A percentile compares a stretch with the other conserved stretches of the same genome.
Evolutionary conservation across 345 rosid genomes (phyloP).

Genomic region (Eucalyptus victrix): DNA sequence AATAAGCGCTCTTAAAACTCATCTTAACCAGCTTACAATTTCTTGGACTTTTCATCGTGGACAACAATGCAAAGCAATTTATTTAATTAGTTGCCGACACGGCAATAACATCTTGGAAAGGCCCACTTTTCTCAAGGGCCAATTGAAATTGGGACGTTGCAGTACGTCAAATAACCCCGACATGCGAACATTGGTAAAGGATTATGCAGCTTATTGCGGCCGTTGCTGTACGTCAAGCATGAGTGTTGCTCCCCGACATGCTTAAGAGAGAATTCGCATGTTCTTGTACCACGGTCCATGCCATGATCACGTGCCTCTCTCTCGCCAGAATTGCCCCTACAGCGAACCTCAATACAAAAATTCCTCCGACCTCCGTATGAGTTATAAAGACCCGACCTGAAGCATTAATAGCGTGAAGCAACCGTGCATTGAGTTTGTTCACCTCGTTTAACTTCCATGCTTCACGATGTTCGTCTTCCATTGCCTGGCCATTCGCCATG

Average conservation of each 20-base stretch:
- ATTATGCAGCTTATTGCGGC: not conserved
- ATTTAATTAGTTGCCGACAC: too few relatives aligned
- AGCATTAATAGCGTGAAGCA: constrained; percentile 18
- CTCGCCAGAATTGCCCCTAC: constrained; percentile 5
- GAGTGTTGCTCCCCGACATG: not conserved
- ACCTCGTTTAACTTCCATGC: not conserved
- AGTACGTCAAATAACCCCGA: too few relatives aligned
- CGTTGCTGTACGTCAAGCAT: not conserved
- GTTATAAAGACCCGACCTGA: constrained; percentile 14
- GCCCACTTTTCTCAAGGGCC: too few relatives aligned
- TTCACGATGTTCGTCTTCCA: not conserved
- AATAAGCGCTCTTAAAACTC: too few relatives aligned
- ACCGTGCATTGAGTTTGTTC: constrained; percentile 9
- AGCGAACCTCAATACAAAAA: constrained; percentile 10
- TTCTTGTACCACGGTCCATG: constrained; percentile 17
- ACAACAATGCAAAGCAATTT: too few relatives aligned
- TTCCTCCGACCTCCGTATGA: not conserved
- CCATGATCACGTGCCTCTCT: constrained; percentile 6
- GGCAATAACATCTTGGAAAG: too few relatives aligned
- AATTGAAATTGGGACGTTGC: too few relatives aligned
- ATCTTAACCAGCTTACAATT: too few relatives aligned
- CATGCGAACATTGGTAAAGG: too few relatives aligned
- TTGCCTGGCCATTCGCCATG: not conserved
- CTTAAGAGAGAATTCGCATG: not conserved
- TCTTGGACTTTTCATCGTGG: too few relatives aligned